phyloP scores from a whole-genome alignment of 75 land plant genomes.

The Pseudotsuga menziesii region DNA sequence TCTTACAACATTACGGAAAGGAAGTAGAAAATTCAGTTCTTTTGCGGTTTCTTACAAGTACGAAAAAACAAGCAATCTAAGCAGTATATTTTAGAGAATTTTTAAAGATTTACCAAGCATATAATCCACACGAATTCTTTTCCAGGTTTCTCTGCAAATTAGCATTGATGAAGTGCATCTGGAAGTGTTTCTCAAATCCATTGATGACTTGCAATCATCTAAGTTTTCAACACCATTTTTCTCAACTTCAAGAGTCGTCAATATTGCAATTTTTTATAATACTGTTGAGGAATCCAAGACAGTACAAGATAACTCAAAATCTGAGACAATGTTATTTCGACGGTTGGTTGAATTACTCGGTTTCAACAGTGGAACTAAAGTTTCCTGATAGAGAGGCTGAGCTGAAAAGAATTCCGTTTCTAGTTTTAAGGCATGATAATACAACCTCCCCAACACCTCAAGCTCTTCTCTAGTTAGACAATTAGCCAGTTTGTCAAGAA shows the following conservation, averaged over 20 bases:
- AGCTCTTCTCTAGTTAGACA: constrained; percentile 64
- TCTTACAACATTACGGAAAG: too few relatives aligned
- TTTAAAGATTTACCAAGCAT: too few relatives aligned
- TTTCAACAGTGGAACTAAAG: constrained; percentile 50
- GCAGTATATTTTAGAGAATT: too few relatives aligned
- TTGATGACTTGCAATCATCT: constrained; percentile 31
- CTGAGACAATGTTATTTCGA: constrained; percentile 62
- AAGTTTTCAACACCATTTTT: constrained; percentile 26
- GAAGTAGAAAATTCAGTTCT: too few relatives aligned
- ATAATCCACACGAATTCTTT: too few relatives aligned
- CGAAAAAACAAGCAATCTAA: too few relatives aligned
- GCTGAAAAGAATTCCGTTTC: constrained; percentile 74
- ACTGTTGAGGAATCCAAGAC: constrained; percentile 86
- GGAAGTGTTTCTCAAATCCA: constrained; percentile 40
- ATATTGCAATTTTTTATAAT: constrained; percentile 67
- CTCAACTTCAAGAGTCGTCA: constrained; percentile 41
- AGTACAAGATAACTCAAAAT: constrained; percentile 94
- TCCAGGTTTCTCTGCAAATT: too few relatives aligned
- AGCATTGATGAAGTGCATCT: too few relatives aligned
- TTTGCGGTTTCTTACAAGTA: too few relatives aligned
- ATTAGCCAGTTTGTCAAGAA: constrained; percentile 71
- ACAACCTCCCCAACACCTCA: constrained; percentile 60
- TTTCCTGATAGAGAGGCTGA: constrained; percentile 40
- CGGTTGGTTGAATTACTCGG: constrained; percentile 23
- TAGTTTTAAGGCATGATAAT: constrained; percentile 72